Evolutionary conservation across 495 filamentous ascomycete species (phyloP).

Genomic region (Halenospora varia): DNA sequence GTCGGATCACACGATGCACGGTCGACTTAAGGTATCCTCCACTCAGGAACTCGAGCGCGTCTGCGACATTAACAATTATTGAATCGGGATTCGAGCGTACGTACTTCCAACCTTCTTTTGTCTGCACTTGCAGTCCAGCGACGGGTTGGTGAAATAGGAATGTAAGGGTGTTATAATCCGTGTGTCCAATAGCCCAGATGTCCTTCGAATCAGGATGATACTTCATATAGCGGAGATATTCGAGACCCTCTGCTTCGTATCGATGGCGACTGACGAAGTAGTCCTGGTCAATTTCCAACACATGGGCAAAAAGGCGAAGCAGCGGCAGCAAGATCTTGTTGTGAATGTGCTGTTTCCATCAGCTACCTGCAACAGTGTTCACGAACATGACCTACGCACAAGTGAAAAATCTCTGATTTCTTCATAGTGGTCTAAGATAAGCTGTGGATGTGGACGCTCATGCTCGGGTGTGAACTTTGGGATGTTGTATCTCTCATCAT

Average conservation of each 20-base stretch:
- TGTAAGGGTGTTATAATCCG: conserved; percentile 49
- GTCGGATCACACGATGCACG: conserved; percentile 45
- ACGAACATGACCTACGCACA: no score
- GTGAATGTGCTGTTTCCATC: conserved; percentile 32
- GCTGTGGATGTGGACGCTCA: conserved; percentile 37
- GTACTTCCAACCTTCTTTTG: conserved; percentile 37
- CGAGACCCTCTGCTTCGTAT: conserved; percentile 41
- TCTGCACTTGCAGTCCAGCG: conserved; percentile 46
- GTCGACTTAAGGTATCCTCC: conserved; percentile 45
- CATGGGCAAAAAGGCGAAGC: conserved; percentile 42
- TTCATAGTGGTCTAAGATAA: conserved; percentile 33
- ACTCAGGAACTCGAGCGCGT: conserved; percentile 43
- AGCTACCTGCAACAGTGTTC: neutral
- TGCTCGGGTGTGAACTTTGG: conserved; percentile 46
- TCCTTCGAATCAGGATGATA: conserved; percentile 40
- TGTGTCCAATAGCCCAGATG: conserved; percentile 46
- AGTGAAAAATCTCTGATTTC: conserved; percentile 46
- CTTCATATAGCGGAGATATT: conserved; percentile 53
- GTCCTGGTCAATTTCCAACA: conserved; percentile 46
- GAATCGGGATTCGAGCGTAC: conserved; percentile 41
- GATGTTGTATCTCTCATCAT: conserved; percentile 53
- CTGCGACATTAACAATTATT: conserved; percentile 46
- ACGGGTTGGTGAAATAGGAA: conserved; percentile 51
- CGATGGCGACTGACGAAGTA: conserved; percentile 45
- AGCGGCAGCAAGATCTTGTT: conserved; percentile 42